Evolutionary conservation across 345 rosid genomes (phyloP).

Genomic region (Arabidopsis arenosa): DNA sequence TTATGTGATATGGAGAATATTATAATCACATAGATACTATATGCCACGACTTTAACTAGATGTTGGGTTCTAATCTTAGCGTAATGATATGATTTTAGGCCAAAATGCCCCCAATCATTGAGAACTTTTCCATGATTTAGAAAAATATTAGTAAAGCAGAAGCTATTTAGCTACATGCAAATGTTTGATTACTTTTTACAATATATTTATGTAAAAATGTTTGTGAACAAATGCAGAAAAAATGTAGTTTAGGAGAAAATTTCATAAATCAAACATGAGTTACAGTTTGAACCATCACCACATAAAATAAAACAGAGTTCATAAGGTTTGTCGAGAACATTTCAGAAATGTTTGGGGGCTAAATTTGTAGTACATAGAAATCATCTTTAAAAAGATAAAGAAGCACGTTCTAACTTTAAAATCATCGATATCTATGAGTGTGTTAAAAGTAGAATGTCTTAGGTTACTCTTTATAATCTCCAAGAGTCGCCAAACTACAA

Average conservation of each 20-base stretch:
- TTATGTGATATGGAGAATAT: conserved; percentile 21
- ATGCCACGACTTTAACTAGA: neutral
- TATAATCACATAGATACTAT: conserved; percentile 8
- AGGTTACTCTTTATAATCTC: conserved; percentile 46
- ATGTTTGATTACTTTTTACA: neutral
- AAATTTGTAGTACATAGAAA: conserved; percentile 2
- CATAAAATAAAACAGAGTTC: neutral
- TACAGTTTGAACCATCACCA: conserved; percentile 17
- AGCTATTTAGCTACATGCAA: conserved; percentile 18
- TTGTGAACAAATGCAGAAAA: too few species aligned
- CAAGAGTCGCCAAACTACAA: conserved; percentile 47
- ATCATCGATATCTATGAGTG: conserved; percentile 27
- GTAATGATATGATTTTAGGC: conserved; percentile 17
- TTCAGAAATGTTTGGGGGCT: conserved; percentile 19
- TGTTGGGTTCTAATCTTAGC: neutral
- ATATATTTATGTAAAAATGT: neutral
- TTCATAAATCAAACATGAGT: neutral
- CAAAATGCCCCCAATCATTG: conserved; percentile 35
- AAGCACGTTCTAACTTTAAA: conserved; percentile 35
- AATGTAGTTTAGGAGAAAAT: neutral
- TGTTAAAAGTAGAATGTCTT: conserved; percentile 38
- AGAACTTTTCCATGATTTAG: conserved; percentile 27
- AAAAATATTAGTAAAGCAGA: conserved; percentile 1
- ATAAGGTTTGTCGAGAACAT: neutral
- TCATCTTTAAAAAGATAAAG: conserved; percentile 32